Evolutionary conservation across 208 protist genomes (phyloP).

Genomic region (Leishmania tarentolae): DNA sequence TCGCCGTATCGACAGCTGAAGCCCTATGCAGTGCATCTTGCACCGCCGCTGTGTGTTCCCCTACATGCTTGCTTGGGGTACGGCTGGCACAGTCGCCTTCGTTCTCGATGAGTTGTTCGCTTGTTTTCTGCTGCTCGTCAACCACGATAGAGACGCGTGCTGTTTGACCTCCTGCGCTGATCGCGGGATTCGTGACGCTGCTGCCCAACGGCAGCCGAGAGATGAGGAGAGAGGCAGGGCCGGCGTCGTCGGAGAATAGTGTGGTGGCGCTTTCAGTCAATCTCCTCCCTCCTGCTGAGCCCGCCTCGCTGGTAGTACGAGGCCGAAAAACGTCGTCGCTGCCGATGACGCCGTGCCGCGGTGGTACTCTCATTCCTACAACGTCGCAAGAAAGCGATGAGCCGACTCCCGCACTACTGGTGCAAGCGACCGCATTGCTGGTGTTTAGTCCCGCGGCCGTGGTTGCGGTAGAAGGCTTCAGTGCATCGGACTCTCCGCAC

Average conservation of each 20-base stretch:
- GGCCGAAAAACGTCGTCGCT: background rate
- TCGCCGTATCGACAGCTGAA: background rate
- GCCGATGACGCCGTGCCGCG: background rate
- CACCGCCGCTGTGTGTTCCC: background rate
- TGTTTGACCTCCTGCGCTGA: background rate
- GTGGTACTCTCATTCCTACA: background rate
- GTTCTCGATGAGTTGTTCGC: background rate
- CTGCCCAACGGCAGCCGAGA: background rate
- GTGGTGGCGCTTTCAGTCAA: background rate
- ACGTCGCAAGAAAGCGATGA: background rate
- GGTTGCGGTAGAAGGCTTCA: background rate
- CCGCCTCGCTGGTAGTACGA: background rate
- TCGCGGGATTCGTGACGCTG: background rate
- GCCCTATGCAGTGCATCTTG: background rate
- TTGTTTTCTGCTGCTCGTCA: constrained; percentile 17
- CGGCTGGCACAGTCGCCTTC: background rate
- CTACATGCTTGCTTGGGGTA: background rate
- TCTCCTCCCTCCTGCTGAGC: too few relatives aligned
- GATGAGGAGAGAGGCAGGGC: background rate
- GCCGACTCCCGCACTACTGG: background rate
- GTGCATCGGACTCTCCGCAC: background rate
- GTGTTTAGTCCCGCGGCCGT: background rate
- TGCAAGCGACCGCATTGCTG: background rate
- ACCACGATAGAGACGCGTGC: constrained; percentile 18
- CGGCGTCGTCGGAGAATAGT: background rate